Evolutionary conservation across 2,329 filamentous ascomycete species (phyloP).

Genomic region (Chaetomium strumarium): DNA sequence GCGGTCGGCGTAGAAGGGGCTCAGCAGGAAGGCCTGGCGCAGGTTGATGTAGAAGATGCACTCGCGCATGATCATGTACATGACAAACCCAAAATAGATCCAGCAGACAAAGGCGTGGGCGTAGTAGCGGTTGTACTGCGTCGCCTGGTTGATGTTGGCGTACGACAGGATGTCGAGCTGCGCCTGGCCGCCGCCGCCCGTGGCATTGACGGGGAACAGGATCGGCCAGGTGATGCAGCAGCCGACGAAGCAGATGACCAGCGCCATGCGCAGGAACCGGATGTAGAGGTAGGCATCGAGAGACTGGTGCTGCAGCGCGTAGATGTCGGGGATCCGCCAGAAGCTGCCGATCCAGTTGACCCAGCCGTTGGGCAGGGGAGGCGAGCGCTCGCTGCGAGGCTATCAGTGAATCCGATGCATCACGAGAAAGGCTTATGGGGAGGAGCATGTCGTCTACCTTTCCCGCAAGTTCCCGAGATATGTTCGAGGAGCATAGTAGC

Average conservation of each 20-base stretch:
- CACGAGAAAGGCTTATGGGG: neutral
- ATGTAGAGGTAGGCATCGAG: constrained; percentile 89
- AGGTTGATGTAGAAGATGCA: constrained; percentile 88
- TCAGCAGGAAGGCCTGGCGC: constrained; percentile 85
- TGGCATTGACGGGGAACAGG: constrained; percentile 79
- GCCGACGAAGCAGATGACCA: constrained; percentile 75
- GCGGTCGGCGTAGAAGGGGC: constrained; percentile 74
- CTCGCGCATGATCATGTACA: constrained; percentile 83
- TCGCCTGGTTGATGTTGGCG: constrained; percentile 59
- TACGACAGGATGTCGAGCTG: constrained; percentile 77
- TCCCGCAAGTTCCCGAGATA: constrained; percentile 43
- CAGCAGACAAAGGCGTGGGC: constrained; percentile 77
- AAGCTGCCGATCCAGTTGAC: constrained; percentile 64
- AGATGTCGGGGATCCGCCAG: constrained; percentile 65
- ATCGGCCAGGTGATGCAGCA: constrained; percentile 82
- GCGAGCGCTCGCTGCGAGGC: constrained; percentile 47
- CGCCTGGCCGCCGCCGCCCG: constrained; percentile 57
- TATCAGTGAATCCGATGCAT: neutral
- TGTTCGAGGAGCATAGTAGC: constrained; percentile 46
- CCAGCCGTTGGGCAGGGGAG: constrained; percentile 52
- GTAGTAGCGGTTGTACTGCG: constrained; percentile 60
- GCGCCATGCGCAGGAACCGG: constrained; percentile 74
- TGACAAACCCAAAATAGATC: constrained; percentile 80
- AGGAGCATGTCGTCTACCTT: constrained; percentile 28
- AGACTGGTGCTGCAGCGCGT: constrained; percentile 82